Evolutionary conservation across 73 alveolate species (phyloP).

Genomic region (Paramecium sonneborni): DNA sequence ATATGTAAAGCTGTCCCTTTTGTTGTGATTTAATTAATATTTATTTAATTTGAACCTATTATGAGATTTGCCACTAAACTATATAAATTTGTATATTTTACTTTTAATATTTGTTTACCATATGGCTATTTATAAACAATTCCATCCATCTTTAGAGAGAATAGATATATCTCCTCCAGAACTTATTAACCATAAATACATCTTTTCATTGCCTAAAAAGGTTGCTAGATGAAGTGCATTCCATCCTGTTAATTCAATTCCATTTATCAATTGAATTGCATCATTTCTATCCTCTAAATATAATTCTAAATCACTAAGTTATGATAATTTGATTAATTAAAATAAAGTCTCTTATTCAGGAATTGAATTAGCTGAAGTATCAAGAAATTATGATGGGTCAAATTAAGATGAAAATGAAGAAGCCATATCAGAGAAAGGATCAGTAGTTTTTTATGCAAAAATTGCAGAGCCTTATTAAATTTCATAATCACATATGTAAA

Average conservation of each 20-base stretch:
- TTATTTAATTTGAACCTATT: not conserved
- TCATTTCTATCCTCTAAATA: not conserved
- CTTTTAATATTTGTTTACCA: not conserved
- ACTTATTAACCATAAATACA: not conserved
- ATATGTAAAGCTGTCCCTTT: not conserved
- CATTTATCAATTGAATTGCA: not conserved
- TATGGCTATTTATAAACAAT: conserved; percentile 45
- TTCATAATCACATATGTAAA: not conserved
- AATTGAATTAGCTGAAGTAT: not conserved
- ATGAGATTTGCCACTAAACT: not conserved
- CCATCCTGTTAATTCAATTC: conserved; percentile 49
- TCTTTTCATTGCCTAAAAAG: conserved; percentile 48
- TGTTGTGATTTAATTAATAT: not conserved
- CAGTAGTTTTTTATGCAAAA: not conserved
- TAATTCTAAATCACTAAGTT: not conserved
- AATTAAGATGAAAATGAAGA: not conserved
- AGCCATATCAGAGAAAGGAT: not conserved
- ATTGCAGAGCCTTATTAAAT: not conserved
- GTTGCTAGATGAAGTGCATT: conserved; percentile 49
- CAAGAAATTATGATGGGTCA: not conserved
- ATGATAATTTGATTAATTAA: not conserved
- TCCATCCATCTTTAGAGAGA: conserved; percentile 56
- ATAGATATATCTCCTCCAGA: conserved; percentile 36
- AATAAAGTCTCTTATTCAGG: not conserved
- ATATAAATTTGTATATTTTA: not conserved